Evolutionary conservation across 768 basidiomycete genomes (phyloP), one percentile per base, ranked within the genome.

Genomic region (Obba rivulosa): DNA sequence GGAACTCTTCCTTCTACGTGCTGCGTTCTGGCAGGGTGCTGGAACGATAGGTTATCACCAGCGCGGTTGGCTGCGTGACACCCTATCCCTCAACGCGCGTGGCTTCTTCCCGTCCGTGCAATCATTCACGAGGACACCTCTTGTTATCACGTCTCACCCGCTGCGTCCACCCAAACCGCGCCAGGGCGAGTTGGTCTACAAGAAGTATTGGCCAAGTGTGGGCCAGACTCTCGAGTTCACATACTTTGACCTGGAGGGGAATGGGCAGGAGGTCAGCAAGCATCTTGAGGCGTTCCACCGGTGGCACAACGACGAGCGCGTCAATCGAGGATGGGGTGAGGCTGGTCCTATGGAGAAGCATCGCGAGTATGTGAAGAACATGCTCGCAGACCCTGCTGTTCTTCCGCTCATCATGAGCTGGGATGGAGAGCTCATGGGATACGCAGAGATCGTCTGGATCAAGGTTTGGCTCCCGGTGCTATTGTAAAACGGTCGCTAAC

Each of bases 21-120:
- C 68, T 0, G 58, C 72, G 0, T 78, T 78, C 58, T 78, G 76
- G 76, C 76, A 77, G 50, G 76, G 69, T 4, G 76, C 74, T 1
- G 77, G 75, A 11, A 70, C 68, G 4, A 60, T 56, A 13, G 40
- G 38, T 13, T 50, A 41, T 36, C 69, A 72, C 45, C 9, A 48
- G 1, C 55, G 55, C 20, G 62, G 64, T 18, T 70, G 68, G 68
- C 41, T 69, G 8, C 64, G 57, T 55, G 50, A 73, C 58, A 63
- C 59, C 59, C 17, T 54, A 57, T 41, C 59, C 50, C n/a, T 52
- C 49, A 17, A 50, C 51, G 25, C 61, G 49, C n/a, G 36, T 22
- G 50, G 54, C 1, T 51, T 60, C 13, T 73, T 74, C 56, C 74
- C 74, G 8, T 60, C 42, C 37, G 50, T 69, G 3, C 62, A 65